Evolutionary conservation across 2,329 filamentous ascomycete species (phyloP), one percentile per base, ranked within the genome.

Genomic region (Fusarium piperis): DNA sequence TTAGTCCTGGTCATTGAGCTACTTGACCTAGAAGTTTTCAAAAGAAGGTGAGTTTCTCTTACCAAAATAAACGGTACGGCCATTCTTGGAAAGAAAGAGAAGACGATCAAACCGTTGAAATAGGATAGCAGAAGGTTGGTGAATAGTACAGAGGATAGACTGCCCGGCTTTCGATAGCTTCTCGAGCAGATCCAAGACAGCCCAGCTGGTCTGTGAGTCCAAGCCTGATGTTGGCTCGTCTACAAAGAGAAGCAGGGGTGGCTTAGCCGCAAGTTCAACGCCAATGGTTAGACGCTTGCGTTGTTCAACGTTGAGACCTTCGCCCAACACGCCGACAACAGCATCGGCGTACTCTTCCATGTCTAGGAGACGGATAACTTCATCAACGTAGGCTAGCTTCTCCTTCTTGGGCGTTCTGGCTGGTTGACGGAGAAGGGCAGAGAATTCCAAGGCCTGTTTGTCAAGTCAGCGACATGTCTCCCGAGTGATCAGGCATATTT

Each of bases 1-100:
- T 23, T 23, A 23, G 23, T 23, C n/a, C n/a, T n/a, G n/a, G n/a
- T n/a, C n/a, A n/a, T n/a, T n/a, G n/a, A n/a, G n/a, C n/a, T n/a
- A n/a, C n/a, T n/a, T n/a, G n/a, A n/a, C n/a, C n/a, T n/a, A n/a
- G n/a, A n/a, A n/a, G n/a, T n/a, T n/a, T n/a, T n/a, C n/a, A n/a
- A n/a, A n/a, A n/a, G n/a, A n/a, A n/a, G n/a, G n/a, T n/a, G n/a
- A n/a, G n/a, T n/a, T n/a, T n/a, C n/a, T n/a, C n/a, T n/a, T n/a
- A n/a, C n/a, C 51, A 75, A 91, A 91, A 74, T 91, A 92, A 6
- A 91, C 88, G 0, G 89, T 91, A 72, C 84, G 86, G 1, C 90
- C 90, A 51, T 89, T 89, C 60, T 81, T 84, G 13, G 88, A 87
- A 4, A 91, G 83, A 75, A 91, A 88, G 1, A 91, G 80, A 1